Conservation (phyloP, 1,284 basidiomycete genomes). For the Marasmius oreades region DNA sequence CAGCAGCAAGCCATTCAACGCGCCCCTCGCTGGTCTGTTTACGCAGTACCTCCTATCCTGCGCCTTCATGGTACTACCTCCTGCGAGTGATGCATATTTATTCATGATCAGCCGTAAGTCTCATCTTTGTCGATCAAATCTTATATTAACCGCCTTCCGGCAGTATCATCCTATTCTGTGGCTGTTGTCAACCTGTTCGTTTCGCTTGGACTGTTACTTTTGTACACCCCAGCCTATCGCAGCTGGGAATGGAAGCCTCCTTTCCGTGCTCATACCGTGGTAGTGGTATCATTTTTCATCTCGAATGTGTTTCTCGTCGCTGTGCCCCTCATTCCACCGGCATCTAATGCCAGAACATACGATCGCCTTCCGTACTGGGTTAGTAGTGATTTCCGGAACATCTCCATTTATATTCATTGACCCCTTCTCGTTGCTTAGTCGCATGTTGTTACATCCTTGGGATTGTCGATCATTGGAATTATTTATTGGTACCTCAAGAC, state of each 20-base stretch:
- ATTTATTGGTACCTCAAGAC: conserved; percentile 60
- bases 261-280: conserved; percentile 47
- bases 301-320: conserved; percentile 60
- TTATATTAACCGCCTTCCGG: background rate
- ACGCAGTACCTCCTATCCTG: conserved; percentile 54
- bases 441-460: conserved; percentile 48
- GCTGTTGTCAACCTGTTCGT: conserved; percentile 57
- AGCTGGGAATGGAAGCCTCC: conserved; percentile 59
- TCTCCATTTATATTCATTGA: background rate
- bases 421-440: conserved; percentile 32
- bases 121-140: background rate
- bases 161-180: conserved; percentile 53
- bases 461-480: conserved; percentile 48
- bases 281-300: conserved; percentile 52
- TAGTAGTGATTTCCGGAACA: conserved; percentile 22
- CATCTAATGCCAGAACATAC: conserved; percentile 47
- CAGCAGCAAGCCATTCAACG: conserved; percentile 59
- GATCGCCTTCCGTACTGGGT: conserved; percentile 64
- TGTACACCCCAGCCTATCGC: conserved; percentile 45
- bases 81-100: conserved; percentile 65
- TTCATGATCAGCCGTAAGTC: conserved; percentile 60
- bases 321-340: conserved; percentile 59
- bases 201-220: conserved; percentile 54
- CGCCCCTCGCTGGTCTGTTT: conserved; percentile 56
- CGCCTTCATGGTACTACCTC: conserved; percentile 44